A percentile compares a stretch with the other conserved stretches of the same genome.
phyloP scores from a whole-genome alignment of 768 basidiomycete species.

The Russula olivacea region DNA sequence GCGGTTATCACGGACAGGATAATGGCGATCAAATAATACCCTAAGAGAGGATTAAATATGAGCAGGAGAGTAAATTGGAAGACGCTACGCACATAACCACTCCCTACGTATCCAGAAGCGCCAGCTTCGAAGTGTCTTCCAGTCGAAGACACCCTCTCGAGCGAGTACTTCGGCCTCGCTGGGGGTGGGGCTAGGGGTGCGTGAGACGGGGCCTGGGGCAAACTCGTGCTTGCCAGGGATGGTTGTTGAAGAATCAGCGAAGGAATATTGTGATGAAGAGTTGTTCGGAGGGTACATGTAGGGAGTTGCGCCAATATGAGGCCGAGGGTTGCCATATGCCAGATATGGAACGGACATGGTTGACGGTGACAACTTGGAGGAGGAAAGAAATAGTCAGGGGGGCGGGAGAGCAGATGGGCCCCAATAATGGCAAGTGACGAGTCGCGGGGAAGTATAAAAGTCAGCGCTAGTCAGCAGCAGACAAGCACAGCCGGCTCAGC shows the following conservation, averaged over 20 bases:
- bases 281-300: constrained; percentile 21
- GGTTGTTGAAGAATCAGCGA: constrained; percentile 9
- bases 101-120: constrained; percentile 33
- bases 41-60: constrained; percentile 19
- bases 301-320: not conserved
- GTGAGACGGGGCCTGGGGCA: constrained; percentile 4
- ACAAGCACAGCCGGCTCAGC: no score
- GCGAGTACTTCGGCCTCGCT: constrained; percentile 32
- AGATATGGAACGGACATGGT: constrained; percentile 25
- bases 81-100: constrained; percentile 32
- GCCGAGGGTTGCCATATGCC: constrained; percentile 19
- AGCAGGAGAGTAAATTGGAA: not conserved
- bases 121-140: constrained; percentile 30
- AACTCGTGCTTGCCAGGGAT: constrained; percentile 18
- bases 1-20: constrained; percentile 33
- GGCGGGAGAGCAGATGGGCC: not conserved
- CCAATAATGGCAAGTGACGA: not conserved
- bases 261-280: not conserved
- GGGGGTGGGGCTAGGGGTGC: constrained; percentile 36
- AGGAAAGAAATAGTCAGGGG: not conserved
- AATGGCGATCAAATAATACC: constrained; percentile 33
- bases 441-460: no score
- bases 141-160: constrained; percentile 30
- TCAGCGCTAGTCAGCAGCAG: no score
- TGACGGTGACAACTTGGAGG: not conserved